Evolutionary conservation across 768 basidiomycete genomes (phyloP).

Genomic region (Chalciporus piperatus): DNA sequence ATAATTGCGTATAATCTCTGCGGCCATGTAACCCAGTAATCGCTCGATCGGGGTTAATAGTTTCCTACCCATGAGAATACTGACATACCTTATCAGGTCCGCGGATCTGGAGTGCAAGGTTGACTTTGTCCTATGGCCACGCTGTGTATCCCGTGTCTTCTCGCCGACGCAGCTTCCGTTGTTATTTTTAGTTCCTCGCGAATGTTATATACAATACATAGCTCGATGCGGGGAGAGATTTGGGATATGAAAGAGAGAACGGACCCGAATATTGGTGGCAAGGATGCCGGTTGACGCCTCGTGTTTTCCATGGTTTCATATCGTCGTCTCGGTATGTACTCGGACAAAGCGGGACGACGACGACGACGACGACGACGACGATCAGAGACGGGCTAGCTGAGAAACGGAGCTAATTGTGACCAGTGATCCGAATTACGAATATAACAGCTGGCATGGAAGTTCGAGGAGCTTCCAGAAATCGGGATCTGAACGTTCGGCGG

Average conservation of each 20-base stretch:
- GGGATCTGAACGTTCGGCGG: not conserved
- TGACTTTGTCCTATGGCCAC: conserved; percentile 1
- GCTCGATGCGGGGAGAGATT: not conserved
- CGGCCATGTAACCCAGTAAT: conserved; percentile 12
- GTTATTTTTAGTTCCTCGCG: conserved; percentile 4
- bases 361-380: not conserved
- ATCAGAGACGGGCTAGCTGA: not conserved
- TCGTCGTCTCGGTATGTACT: not conserved
- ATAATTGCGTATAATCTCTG: conserved; percentile 19
- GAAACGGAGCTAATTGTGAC: not conserved
- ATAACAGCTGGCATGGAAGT: conserved; percentile 5
- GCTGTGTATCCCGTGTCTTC: conserved; percentile 10
- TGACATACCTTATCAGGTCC: conserved; percentile 21
- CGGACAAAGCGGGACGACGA: not conserved
- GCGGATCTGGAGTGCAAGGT: conserved; percentile 29
- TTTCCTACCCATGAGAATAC: conserved; percentile 22
- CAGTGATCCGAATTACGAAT: conserved; percentile 1
- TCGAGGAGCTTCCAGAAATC: not conserved
- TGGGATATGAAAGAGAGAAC: conserved; percentile 3
- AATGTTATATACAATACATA: not conserved
- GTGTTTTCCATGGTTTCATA: conserved; percentile 2
- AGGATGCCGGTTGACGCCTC: conserved; percentile 8
- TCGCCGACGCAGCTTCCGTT: conserved; percentile 1
- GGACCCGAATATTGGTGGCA: conserved; percentile 13
- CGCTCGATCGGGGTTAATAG: conserved; percentile 21